Base-by-base conservation (phyloP, 2,329 filamentous ascomycete species). In the Cercospora canescens region DNA sequence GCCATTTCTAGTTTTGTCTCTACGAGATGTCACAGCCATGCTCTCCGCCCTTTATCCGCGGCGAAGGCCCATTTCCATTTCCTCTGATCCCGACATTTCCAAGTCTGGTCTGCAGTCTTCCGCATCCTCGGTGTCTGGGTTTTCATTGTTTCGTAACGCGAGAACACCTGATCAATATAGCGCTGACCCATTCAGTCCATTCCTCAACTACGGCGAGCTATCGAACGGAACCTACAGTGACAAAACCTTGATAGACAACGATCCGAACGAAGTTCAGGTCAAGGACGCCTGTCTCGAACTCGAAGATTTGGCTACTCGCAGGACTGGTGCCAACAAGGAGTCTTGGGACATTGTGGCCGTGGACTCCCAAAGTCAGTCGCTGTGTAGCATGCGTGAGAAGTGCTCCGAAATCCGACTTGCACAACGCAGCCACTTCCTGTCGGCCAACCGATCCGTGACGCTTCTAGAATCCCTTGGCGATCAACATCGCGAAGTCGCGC, bases 31-130 rank as follows among this genome's bases (percentile, higher is more conserved):
- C 70, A 83, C 91, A 37, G 94, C 92, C 2, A 81, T 96, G 72
- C 87, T 96, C 69, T 92, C 95, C 77, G 90, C 91, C 11, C 85
- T 97, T 14, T 96, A 94, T 74, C 94, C 94, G 0, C 89, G 92
- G 73, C 85, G 86, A 62, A 83, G 89, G 45, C 88, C 90, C 1
- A 83, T 84, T 37, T 92, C 89, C 1, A 83, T 79, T 37, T 70
- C 83, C 71, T 75, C 82, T 72, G 73, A 80, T 71, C 73, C 79
- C 75, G 75, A 84, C 69, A 77, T 82, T 63, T 84, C 87, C 39
- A 78, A 76, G n/a, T 79, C 77, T 24, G 80, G 81, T 3, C 72
- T 83, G 26, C 75, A 76, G 7, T 85, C 83, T 0, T 81, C 81
- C 14, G 80, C 82, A 14, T 84, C 83, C 1, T 84, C 83, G 14